phyloP scores from a whole-genome alignment of 164 flowering plant species.

The Berberis vulgaris region DNA sequence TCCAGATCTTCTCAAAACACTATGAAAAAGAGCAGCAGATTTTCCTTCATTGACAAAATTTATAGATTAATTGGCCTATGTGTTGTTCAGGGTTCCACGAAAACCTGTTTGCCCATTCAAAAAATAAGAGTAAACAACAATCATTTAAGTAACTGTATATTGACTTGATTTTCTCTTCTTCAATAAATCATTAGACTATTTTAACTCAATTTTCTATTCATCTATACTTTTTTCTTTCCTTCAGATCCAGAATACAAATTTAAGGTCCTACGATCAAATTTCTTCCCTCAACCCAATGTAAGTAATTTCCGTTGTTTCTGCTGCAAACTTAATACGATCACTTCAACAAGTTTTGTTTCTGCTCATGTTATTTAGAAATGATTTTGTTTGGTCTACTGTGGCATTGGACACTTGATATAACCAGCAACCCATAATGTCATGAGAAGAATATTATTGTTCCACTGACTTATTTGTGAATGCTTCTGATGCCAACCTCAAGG shows the following conservation, averaged over 20 bases:
- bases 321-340: background rate
- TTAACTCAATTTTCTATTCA: background rate
- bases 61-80: too few relatives aligned
- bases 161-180: too few relatives aligned
- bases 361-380: background rate
- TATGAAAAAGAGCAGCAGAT: too few relatives aligned
- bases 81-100: too few relatives aligned
- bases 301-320: slow-evolving; percentile 16
- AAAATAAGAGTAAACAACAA: too few relatives aligned
- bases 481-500: background rate
- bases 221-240: slow-evolving; percentile 6
- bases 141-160: too few relatives aligned
- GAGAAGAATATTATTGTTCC: too few relatives aligned
- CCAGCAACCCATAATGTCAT: too few relatives aligned
- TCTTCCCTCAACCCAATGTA: slow-evolving; percentile 96
- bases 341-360: background rate
- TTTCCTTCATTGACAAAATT: too few relatives aligned
- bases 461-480: background rate
- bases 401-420: too few relatives aligned
- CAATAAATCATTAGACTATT: background rate
- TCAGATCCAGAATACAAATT: slow-evolving; percentile 83
- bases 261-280: slow-evolving; percentile 68
- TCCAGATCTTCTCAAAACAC: too few relatives aligned
- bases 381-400: background rate
- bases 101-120: too few relatives aligned